Evolutionary conservation across 148 eudicot species (phyloP).

Genomic region (Nepenthes mirabilis): DNA sequence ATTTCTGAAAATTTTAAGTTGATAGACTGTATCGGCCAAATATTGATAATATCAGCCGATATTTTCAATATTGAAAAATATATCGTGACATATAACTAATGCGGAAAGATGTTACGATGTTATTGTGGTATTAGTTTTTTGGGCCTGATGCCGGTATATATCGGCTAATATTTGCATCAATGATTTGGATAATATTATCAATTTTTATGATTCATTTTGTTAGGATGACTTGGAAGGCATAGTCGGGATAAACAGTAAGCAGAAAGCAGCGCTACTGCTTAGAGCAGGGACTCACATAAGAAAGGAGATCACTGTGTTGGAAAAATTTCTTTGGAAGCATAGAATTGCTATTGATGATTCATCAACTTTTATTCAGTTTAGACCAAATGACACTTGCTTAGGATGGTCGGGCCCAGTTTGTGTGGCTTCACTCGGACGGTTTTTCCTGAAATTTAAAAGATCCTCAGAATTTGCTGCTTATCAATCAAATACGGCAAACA

Average conservation of each 20-base stretch:
- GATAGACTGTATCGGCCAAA: no score
- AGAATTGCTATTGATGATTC: constrained; percentile 49
- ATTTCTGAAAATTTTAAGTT: no score
- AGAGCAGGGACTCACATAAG: constrained; percentile 25
- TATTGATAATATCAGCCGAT: no score
- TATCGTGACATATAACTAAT: no score
- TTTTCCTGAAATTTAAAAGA: constrained; percentile 72
- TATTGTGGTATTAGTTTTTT: no score
- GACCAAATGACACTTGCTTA: constrained; percentile 31
- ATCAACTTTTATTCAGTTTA: constrained; percentile 57
- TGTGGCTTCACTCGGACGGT: constrained; percentile 84
- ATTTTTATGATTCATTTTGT: constrained; percentile 7
- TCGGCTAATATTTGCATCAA: no score
- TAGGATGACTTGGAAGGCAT: constrained; percentile 60
- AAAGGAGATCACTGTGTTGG: constrained; percentile 39
- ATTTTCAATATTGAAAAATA: no score
- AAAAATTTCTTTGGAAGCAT: constrained; percentile 69
- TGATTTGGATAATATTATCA: neutral
- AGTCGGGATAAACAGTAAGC: constrained; percentile 47
- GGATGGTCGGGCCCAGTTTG: constrained; percentile 98
- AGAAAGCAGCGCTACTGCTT: constrained; percentile 48
- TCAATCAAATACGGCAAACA: constrained; percentile 21
- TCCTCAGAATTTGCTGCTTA: constrained; percentile 18
- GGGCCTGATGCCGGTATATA: no score
- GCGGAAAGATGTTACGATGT: no score